Evolutionary conservation across 331 rosid genomes (phyloP).

Genomic region (Cydonia oblonga): DNA sequence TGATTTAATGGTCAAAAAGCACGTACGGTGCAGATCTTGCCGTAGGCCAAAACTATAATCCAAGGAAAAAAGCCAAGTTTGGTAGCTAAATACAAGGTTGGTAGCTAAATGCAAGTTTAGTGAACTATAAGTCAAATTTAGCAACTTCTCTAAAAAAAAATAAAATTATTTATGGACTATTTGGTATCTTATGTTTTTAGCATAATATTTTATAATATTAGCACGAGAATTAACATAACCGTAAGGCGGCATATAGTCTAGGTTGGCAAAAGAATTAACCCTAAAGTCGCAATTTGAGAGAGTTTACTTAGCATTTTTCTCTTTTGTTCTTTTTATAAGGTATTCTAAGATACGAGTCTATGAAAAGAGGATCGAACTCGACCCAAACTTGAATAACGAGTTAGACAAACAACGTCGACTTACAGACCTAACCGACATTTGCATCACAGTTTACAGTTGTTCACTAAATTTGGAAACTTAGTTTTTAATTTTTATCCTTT

Average conservation of each 20-base stretch:
- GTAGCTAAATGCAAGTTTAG: neutral
- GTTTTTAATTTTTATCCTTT: too few species aligned
- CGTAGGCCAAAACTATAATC: neutral
- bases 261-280: fast-evolving
- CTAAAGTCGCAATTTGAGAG: fast-evolving
- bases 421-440: neutral
- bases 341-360: too few species aligned
- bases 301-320: too few species aligned
- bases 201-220: too few species aligned
- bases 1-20: neutral
- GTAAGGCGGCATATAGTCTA: fast-evolving
- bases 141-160: too few species aligned
- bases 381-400: neutral
- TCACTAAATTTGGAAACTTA: too few species aligned
- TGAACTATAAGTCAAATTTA: neutral
- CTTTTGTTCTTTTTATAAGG: too few species aligned
- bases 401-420: neutral
- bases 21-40: neutral
- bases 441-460: neutral
- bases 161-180: fast-evolving
- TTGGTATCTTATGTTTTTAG: fast-evolving
- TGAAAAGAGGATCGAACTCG: too few species aligned
- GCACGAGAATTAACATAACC: fast-evolving
- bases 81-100: neutral
- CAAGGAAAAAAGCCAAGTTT: neutral